These are phyloP conservation scores for Geotrichum carabidarum DNA, from an alignment of 1,139 yeast species.

Conservation along the genomic window DNA sequence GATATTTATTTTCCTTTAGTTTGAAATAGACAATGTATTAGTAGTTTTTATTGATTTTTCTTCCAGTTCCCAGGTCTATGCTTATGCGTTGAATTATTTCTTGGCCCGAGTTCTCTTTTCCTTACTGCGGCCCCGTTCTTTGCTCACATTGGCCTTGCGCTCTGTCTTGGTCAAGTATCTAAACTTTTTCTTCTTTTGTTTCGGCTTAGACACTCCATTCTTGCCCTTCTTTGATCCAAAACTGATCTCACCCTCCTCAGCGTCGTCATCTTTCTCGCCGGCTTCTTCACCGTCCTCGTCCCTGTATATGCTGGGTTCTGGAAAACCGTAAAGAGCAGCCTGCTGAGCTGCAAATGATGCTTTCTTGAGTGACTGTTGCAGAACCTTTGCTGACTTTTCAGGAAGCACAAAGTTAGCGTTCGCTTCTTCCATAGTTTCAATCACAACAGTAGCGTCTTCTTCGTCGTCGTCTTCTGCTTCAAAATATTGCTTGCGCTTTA, in stretches of 20 bases:
- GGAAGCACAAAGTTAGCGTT: conserved; percentile 32
- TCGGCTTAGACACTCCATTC: conserved; percentile 28
- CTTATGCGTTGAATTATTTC: background rate
- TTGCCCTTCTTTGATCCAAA: background rate
- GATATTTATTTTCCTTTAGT: background rate
- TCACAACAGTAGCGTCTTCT: conserved; percentile 21
- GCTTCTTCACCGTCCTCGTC: conserved; percentile 17
- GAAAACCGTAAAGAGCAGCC: conserved; percentile 25
- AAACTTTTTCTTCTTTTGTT: conserved; percentile 68
- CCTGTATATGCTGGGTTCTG: conserved; percentile 25
- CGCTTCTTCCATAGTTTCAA: conserved; percentile 19
- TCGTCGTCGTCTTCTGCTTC: conserved; percentile 29
- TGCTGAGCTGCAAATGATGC: conserved; percentile 35
- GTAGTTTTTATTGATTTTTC: background rate
- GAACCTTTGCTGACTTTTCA: conserved; percentile 33
- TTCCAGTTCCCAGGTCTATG: no score
- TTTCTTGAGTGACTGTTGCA: conserved; percentile 29
- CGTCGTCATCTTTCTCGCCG: background rate
- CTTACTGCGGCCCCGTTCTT: conserved; percentile 42
- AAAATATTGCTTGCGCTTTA: conserved; percentile 58
- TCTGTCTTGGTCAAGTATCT: conserved; percentile 78
- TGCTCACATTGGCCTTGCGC: conserved; percentile 61
- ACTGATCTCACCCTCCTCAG: no score
- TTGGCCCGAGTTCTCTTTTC: conserved; percentile 20
- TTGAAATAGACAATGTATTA: no score